phyloP scores from a whole-genome alignment of 2,329 filamentous ascomycete genomes.

The Blumeriella jaapii region DNA sequence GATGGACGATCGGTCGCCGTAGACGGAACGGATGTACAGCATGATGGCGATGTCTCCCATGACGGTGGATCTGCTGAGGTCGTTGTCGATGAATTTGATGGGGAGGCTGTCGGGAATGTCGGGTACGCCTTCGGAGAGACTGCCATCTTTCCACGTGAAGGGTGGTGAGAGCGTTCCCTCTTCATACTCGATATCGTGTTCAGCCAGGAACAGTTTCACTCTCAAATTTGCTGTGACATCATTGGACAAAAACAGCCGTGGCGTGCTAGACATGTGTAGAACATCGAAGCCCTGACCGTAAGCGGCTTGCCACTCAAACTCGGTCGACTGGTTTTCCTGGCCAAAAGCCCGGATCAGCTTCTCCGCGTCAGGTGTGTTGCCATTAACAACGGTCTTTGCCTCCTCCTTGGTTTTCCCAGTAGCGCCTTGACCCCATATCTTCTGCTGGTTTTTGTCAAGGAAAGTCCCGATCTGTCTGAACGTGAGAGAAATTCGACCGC shows the following conservation, averaged over 20 bases:
- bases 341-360: slow-evolving; percentile 70
- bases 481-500: slow-evolving; percentile 80
- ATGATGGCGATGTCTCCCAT: slow-evolving; percentile 42
- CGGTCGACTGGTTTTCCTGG: slow-evolving; percentile 62
- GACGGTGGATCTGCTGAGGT: slow-evolving; percentile 35
- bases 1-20: slow-evolving; percentile 25
- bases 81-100: slow-evolving; percentile 45
- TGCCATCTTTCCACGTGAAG: slow-evolving; percentile 23
- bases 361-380: slow-evolving; percentile 52
- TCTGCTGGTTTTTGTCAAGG: slow-evolving; percentile 47
- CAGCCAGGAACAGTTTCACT: slow-evolving; percentile 39
- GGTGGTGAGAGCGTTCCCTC: slow-evolving; percentile 21
- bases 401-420: slow-evolving; percentile 49
- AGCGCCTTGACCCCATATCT: slow-evolving; percentile 90
- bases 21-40: slow-evolving; percentile 47
- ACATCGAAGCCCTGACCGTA: slow-evolving; percentile 84
- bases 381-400: slow-evolving; percentile 57
- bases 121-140: slow-evolving; percentile 11
- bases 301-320: slow-evolving; percentile 61
- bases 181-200: slow-evolving; percentile 33
- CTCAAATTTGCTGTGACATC: slow-evolving; percentile 38
- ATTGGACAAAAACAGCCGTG: slow-evolving; percentile 35
- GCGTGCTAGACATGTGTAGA: slow-evolving; percentile 42
- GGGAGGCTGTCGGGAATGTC: slow-evolving; percentile 19
- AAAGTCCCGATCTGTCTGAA: slow-evolving; percentile 87